Conservation (phyloP, 2,329 filamentous ascomycete genomes). For the Neurospora sp. region DNA sequence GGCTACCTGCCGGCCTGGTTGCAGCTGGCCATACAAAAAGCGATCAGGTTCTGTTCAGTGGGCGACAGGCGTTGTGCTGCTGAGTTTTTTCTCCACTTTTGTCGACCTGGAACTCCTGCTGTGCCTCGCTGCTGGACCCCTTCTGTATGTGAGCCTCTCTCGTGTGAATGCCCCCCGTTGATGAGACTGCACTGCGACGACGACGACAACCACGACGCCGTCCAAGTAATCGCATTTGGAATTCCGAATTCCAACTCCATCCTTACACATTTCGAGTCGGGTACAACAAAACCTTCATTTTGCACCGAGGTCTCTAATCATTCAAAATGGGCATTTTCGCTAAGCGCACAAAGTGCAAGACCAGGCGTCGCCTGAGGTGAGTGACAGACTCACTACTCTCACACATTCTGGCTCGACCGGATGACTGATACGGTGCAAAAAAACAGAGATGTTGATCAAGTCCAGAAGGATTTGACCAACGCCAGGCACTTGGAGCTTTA, state of each 20-base stretch:
- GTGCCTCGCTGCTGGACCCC: not conserved
- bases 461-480: constrained; percentile 70
- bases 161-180: not conserved
- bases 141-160: not conserved
- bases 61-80: not conserved
- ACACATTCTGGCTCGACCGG: not conserved
- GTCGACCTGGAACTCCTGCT: not conserved
- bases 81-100: not conserved
- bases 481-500: constrained; percentile 72
- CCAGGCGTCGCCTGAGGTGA: constrained; percentile 59
- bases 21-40: too few relatives aligned
- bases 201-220: not conserved
- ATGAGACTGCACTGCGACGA: not conserved
- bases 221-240: not conserved
- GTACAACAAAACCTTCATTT: not conserved
- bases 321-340: constrained; percentile 56
- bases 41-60: not conserved
- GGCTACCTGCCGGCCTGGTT: too few relatives aligned
- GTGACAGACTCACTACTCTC: constrained; percentile 7
- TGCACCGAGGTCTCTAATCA: not conserved
- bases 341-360: constrained; percentile 62
- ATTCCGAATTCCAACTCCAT: not conserved
- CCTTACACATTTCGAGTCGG: not conserved
- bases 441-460: constrained; percentile 82
- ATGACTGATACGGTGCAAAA: constrained; percentile 11